These are phyloP conservation scores for Pistacia atlantica DNA, from an alignment of 345 rosid genomes.

Conservation along the genomic window DNA sequence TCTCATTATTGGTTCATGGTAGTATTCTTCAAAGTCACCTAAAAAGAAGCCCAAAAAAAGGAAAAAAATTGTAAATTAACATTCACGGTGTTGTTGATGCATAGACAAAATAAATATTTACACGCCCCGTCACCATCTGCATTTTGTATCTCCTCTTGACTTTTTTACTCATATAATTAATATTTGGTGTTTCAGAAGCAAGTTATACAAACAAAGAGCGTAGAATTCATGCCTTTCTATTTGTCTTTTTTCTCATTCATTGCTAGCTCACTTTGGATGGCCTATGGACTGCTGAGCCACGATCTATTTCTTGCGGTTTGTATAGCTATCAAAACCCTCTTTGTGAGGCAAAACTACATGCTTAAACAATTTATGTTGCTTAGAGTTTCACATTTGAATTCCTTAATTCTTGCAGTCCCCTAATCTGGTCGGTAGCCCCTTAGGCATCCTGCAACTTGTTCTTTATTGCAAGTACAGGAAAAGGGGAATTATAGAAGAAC, in stretches of 20 bases:
- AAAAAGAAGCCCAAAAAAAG: neutral
- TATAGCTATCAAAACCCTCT: conserved; percentile 2
- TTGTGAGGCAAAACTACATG: neutral
- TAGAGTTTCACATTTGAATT: neutral
- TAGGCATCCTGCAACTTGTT: conserved; percentile 69
- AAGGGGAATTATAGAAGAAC: conserved; percentile 43
- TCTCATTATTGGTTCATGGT: neutral
- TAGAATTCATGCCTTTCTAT: conserved; percentile 92
- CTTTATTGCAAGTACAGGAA: conserved; percentile 67
- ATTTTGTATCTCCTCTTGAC: neutral
- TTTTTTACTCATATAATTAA: neutral
- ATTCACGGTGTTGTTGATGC: neutral
- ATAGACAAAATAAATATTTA: neutral
- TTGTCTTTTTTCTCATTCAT: conserved; percentile 79
- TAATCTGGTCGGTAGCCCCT: conserved; percentile 64
- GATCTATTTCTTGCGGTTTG: conserved; percentile 83
- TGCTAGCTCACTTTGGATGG: conserved; percentile 71
- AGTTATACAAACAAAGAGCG: conserved; percentile 76
- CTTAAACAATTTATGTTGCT: neutral
- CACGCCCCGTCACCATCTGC: neutral
- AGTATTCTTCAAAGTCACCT: neutral
- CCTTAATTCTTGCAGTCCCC: conserved; percentile 55
- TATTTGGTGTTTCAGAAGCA: conserved; percentile 50
- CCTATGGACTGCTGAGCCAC: conserved; percentile 69
- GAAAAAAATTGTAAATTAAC: neutral